A percentile compares a stretch with the other conserved stretches of the same genome.
phyloP scores from a whole-genome alignment of 108 stramenopile genomes.

The Nitzschia sp. region DNA sequence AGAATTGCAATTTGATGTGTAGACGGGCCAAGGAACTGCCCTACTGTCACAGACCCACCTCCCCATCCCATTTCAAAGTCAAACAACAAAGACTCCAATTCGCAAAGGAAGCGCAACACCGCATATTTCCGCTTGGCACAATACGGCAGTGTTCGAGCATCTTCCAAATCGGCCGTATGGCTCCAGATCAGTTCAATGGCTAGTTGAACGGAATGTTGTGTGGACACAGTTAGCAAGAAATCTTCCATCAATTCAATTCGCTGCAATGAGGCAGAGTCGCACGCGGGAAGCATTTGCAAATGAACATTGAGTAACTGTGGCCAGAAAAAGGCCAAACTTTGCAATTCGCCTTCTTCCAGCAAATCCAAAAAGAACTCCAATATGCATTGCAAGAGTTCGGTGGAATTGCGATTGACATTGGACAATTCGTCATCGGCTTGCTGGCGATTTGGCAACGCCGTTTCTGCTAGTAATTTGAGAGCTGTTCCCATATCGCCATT shows the following conservation, averaged over 20 bases:
- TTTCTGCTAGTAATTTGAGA: constrained; percentile 74
- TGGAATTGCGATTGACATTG: constrained; percentile 22
- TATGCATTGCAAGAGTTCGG: constrained; percentile 72
- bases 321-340: constrained; percentile 85
- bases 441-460: constrained; percentile 50
- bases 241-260: constrained; percentile 85
- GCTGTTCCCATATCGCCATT: constrained; percentile 89
- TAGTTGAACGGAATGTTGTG: constrained; percentile 74
- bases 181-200: constrained; percentile 83
- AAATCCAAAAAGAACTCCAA: constrained; percentile 87
- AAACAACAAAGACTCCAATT: constrained; percentile 82
- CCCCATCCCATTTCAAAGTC: constrained; percentile 86
- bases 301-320: constrained; percentile 84
- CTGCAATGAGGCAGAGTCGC: constrained; percentile 56
- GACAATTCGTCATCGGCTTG: constrained; percentile 9
- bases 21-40: constrained; percentile 67
- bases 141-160: constrained; percentile 41
- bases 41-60: constrained; percentile 76
- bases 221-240: constrained; percentile 78
- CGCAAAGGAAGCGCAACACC: constrained; percentile 80
- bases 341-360: constrained; percentile 75
- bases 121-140: constrained; percentile 72
- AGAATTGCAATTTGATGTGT: constrained; percentile 70
- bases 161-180: constrained; percentile 85
- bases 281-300: constrained; percentile 82